Evolutionary conservation across 768 basidiomycete genomes (phyloP).

Genomic region (Mycena indigotica): DNA sequence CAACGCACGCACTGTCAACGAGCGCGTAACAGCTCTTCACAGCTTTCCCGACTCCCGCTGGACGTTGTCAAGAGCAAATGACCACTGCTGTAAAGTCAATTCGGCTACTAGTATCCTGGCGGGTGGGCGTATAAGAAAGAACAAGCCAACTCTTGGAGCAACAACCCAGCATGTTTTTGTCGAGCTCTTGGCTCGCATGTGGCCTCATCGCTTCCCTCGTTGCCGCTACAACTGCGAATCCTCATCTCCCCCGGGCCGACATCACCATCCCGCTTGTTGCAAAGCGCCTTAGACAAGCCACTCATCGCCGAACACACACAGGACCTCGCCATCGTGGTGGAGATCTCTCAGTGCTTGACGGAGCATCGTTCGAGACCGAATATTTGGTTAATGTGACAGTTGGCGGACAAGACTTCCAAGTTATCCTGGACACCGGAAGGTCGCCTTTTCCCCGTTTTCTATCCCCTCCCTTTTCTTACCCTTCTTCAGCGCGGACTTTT

Average conservation of each 20-base stretch:
- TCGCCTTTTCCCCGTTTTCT: background rate
- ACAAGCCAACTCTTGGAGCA: too few relatives aligned
- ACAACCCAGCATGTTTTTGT: too few relatives aligned
- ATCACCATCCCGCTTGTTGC: background rate
- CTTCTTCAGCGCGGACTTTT: conserved; percentile 22
- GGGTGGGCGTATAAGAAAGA: too few relatives aligned
- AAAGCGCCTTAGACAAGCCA: background rate
- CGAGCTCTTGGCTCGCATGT: too few relatives aligned
- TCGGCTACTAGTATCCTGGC: too few relatives aligned
- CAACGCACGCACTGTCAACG: too few relatives aligned
- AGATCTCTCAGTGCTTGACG: conserved; percentile 2
- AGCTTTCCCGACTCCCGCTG: too few relatives aligned
- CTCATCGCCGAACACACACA: background rate
- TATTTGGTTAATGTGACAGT: conserved; percentile 22
- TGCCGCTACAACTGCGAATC: background rate
- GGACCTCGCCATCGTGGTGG: background rate
- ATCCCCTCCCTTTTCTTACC: background rate
- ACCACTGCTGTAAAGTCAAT: too few relatives aligned
- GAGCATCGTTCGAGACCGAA: conserved; percentile 17
- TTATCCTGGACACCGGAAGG: conserved; percentile 25
- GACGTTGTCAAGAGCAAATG: too few relatives aligned
- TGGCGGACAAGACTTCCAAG: conserved; percentile 17
- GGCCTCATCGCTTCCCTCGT: background rate
- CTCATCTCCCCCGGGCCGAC: background rate
- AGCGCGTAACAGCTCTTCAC: too few relatives aligned